Evolutionary conservation across 129 eudicot genomes (phyloP).

Genomic region (Tagetes patula): DNA sequence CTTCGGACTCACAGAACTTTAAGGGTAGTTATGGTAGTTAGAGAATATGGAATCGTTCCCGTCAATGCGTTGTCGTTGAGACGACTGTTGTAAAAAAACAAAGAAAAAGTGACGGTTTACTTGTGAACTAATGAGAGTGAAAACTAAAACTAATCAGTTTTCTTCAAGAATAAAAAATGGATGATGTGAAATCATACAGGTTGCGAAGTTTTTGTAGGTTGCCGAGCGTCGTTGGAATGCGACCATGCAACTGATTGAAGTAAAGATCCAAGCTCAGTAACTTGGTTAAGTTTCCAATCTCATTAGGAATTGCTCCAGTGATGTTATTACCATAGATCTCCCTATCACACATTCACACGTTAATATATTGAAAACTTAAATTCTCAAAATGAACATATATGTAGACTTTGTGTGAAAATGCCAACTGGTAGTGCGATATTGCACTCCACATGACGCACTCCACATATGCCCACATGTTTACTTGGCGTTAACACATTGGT

Average conservation of each 20-base stretch:
- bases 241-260: conserved; percentile 74
- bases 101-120: too few relatives aligned
- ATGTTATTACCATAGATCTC: conserved; percentile 84
- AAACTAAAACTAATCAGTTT: too few relatives aligned
- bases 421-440: too few relatives aligned
- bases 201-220: conserved; percentile 60
- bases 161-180: too few relatives aligned
- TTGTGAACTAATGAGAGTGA: too few relatives aligned
- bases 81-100: conserved; percentile 57
- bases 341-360: conserved; percentile 38
- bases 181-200: too few relatives aligned
- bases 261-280: conserved; percentile 90
- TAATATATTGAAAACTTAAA: not conserved
- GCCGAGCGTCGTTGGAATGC: conserved; percentile 78
- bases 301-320: conserved; percentile 80
- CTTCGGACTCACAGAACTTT: conserved; percentile 63
- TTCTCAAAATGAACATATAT: not conserved
- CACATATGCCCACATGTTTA: too few relatives aligned
- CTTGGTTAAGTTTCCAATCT: conserved; percentile 83
- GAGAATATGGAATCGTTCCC: conserved; percentile 61
- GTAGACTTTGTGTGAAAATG: too few relatives aligned
- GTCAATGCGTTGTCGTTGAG: conserved; percentile 82
- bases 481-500: too few relatives aligned
- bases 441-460: too few relatives aligned
- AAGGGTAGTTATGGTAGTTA: conserved; percentile 60